Conservation (phyloP, 305 asterid species). For the Nicotiana rustica region DNA sequence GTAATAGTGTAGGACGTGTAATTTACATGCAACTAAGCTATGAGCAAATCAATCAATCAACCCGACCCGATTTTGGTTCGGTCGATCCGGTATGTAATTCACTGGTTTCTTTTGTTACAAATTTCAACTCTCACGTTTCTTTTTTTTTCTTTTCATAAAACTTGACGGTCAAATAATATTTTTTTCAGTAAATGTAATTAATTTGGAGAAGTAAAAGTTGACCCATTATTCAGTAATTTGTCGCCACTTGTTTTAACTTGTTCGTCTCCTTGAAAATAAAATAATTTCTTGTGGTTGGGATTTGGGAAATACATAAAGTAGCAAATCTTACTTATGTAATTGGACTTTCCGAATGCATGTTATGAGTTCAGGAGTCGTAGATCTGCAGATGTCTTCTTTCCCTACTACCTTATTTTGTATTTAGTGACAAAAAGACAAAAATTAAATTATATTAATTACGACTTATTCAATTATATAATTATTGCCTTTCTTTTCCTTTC, state of each 20-base stretch:
- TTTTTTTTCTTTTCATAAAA: not conserved
- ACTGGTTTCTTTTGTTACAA: not conserved
- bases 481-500: no score
- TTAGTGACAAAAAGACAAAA: not conserved
- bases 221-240: not conserved
- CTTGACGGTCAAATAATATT: not conserved
- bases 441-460: no score
- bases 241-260: not conserved
- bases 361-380: not conserved
- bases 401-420: not conserved
- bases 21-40: no score
- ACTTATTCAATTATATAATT: no score
- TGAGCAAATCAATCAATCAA: no score
- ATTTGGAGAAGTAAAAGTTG: not conserved
- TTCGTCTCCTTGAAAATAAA: not conserved
- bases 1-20: no score
- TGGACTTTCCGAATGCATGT: not conserved
- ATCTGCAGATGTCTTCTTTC: not conserved
- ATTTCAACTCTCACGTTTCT: not conserved
- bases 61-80: no score
- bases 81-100: no score
- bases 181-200: not conserved
- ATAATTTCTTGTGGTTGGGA: not conserved
- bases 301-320: no score
- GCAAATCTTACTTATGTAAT: no score